Conservation (phyloP, 495 filamentous ascomycete species). For the Sporormia fimetaria region DNA sequence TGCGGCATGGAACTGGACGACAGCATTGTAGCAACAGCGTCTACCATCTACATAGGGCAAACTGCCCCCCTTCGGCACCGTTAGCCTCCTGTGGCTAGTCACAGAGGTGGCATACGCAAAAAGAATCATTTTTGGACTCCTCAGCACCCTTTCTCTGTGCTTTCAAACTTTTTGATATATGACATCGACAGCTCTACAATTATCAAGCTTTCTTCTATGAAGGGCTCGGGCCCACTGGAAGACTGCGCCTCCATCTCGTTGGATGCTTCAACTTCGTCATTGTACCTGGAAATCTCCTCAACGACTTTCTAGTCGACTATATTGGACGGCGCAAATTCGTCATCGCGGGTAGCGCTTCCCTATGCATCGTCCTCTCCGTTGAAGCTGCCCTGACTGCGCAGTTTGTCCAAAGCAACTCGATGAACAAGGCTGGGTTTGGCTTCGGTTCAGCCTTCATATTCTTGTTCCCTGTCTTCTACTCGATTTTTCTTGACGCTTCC, state of each 20-base stretch:
- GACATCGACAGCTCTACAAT: no score
- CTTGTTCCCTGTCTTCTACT: conserved; percentile 12
- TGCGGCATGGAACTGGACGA: no score
- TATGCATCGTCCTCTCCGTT: conserved; percentile 9
- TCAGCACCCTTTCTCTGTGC: no score
- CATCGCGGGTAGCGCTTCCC: conserved; percentile 4
- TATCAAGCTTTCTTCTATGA: conserved; percentile 13
- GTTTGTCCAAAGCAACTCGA: conserved; percentile 8
- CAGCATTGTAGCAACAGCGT: no score
- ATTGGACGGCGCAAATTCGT: conserved; percentile 19
- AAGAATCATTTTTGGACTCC: no score
- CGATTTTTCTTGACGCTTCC: conserved; percentile 9
- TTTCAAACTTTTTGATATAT: no score
- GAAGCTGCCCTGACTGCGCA: conserved; percentile 7
- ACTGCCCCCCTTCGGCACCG: no score
- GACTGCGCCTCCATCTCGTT: conserved; percentile 9
- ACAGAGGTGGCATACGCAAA: no score
- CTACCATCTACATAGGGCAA: no score
- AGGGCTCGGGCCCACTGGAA: conserved; percentile 6
- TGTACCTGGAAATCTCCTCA: conserved; percentile 13
- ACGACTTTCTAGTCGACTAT: conserved; percentile 20
- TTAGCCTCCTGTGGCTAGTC: no score
- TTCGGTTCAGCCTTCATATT: conserved; percentile 17
- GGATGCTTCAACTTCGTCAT: conserved; percentile 12
- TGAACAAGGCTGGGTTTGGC: conserved; percentile 12